Base-by-base conservation (phyloP, 208 protist genomes). In the Trypanosoma rangeli region DNA sequence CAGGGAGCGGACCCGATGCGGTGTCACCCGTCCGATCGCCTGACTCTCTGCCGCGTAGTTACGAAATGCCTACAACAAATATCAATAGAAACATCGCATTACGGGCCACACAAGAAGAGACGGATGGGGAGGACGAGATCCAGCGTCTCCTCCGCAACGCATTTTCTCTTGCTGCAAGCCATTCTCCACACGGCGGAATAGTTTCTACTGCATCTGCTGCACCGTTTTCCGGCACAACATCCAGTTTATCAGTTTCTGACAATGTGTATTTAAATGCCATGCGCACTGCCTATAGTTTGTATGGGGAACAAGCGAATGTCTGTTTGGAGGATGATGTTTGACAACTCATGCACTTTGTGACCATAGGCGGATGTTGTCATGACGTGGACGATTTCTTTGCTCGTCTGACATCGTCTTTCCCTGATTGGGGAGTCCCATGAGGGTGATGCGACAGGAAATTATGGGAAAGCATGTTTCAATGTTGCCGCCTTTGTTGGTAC, bases 231-330 rank as follows among this genome's bases (percentile, higher is more conserved):
- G 50, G n/a, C 16, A 28, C 18, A 12, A 8, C 22, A 28, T 0
- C 12, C 0, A 20, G 10, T 55, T n/a, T 24, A 55, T 33, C 12
- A 48, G n/a, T 15, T 50, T 33, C 3, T 60, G 58, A 49, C 16
- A 72, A 72, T 37, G 48, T 31, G 15, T 72, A 72, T 54, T 33
- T 64, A 31, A 1, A 33, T 42, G 67, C 67, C 18, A 72, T 72
- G 67, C 24, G 24, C 4, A 64, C 18, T 13, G 67, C 67, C 3
- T 72, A 72, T 37, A 5, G 12, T 1, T 46, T 72, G 22, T 71
- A 71, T 26, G 66, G 66, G 28, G 1, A 46, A 39, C 24, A 61
- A 26, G 5, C 28, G 5, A 28, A 56, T 35, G 33, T 12, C 1
- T 18, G 31, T 20, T 53, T 61, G 49, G 50, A 1, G 22, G 39